Evolutionary conservation across 2,329 filamentous ascomycete genomes (phyloP).

Genomic region (Talaromyces sp.): DNA sequence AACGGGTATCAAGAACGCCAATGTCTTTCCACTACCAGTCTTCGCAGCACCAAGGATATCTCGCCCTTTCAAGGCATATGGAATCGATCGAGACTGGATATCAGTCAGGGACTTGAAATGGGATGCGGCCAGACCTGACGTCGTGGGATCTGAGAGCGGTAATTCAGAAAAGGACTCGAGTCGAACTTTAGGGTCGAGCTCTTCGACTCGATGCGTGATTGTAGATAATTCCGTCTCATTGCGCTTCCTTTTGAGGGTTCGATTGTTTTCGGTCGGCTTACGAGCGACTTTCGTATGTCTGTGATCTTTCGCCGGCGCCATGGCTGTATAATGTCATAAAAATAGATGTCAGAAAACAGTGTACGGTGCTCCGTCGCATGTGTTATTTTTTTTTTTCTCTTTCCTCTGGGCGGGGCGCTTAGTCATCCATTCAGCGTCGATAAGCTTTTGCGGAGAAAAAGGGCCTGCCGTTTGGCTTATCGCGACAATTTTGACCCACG

Average conservation of each 20-base stretch:
- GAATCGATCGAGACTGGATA: conserved; percentile 86
- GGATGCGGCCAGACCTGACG: conserved; percentile 72
- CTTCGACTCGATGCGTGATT: conserved; percentile 42
- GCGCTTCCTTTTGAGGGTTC: conserved; percentile 45
- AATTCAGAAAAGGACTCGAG: conserved; percentile 74
- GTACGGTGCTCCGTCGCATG: neutral
- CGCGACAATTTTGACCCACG: conserved; percentile 11
- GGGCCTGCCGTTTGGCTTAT: conserved; percentile 2
- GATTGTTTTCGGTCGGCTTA: conserved; percentile 28
- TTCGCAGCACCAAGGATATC: conserved; percentile 94
- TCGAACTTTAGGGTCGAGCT: conserved; percentile 45
- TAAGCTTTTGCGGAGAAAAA: conserved; percentile 26
- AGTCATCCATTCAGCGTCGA: conserved; percentile 31
- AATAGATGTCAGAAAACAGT: neutral
- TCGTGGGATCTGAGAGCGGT: conserved; percentile 77
- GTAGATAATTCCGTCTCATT: conserved; percentile 43
- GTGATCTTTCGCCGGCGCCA: conserved; percentile 31
- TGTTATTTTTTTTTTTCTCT: conserved; percentile 24
- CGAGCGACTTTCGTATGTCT: conserved; percentile 14
- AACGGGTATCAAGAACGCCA: conserved; percentile 87
- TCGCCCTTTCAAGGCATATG: conserved; percentile 74
- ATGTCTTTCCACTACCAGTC: conserved; percentile 90
- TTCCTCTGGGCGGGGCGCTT: conserved; percentile 26
- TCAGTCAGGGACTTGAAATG: conserved; percentile 91
- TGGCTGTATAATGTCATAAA: conserved; percentile 20